phyloP scores from a whole-genome alignment of 495 filamentous ascomycete genomes.

The Choiromyces venosus region DNA sequence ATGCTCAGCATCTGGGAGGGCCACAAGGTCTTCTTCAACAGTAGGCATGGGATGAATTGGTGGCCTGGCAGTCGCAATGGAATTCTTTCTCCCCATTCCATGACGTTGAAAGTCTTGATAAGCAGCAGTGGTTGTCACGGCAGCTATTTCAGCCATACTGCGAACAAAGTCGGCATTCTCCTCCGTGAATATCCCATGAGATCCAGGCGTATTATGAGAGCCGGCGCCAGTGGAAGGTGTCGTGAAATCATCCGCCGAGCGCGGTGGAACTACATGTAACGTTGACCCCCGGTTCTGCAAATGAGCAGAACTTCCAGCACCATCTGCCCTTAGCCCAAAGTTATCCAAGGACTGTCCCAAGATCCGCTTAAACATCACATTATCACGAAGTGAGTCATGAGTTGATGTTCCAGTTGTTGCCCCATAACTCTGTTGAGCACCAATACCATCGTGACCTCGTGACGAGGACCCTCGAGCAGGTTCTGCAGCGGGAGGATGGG shows the following conservation, averaged over 20 bases:
- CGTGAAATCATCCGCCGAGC: slow-evolving; percentile 30
- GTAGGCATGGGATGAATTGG: slow-evolving; percentile 44
- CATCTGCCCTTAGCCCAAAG: slow-evolving; percentile 57
- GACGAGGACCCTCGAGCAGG: slow-evolving; percentile 26
- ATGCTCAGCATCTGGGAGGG: slow-evolving; percentile 46
- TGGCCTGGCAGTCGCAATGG: slow-evolving; percentile 20
- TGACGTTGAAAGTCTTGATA: slow-evolving; percentile 60
- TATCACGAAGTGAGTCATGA: slow-evolving; percentile 59
- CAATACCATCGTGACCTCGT: slow-evolving; percentile 29
- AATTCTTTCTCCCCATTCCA: slow-evolving; percentile 34
- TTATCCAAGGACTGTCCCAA: slow-evolving; percentile 81
- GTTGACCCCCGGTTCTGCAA: slow-evolving; percentile 44
- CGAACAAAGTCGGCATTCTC: slow-evolving; percentile 74
- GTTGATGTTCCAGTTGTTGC: slow-evolving; percentile 42
- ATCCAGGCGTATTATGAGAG: slow-evolving; percentile 55
- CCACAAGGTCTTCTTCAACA: slow-evolving; percentile 44
- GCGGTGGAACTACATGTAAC: slow-evolving; percentile 66
- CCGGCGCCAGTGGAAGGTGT: slow-evolving; percentile 28
- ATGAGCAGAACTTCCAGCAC: slow-evolving; percentile 48
- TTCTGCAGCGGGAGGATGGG: slow-evolving; percentile 12
- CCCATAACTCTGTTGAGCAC: slow-evolving; percentile 17
- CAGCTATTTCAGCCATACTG: slow-evolving; percentile 84
- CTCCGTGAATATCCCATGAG: slow-evolving; percentile 55
- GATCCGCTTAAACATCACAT: slow-evolving; percentile 86
- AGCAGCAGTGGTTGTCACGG: slow-evolving; percentile 82